These are phyloP conservation scores for Candida maltosa DNA, from an alignment of 805 yeast species.

Conservation along the genomic window DNA sequence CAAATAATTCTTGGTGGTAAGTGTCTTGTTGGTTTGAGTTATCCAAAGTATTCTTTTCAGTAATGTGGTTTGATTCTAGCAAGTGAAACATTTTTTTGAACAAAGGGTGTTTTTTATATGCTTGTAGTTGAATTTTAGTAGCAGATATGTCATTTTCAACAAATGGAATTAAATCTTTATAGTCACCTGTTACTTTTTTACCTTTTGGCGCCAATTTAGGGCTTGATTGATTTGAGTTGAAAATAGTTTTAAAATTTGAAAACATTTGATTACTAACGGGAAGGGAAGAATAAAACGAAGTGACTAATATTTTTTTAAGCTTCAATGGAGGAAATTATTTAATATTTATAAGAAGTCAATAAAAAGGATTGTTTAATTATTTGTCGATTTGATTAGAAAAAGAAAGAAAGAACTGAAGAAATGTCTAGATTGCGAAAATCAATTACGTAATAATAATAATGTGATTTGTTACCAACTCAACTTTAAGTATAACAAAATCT, in stretches of 20 bases:
- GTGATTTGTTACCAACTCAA: too few species aligned
- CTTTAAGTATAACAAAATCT: too few species aligned
- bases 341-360: too few species aligned
- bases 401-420: too few species aligned
- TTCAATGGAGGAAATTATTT: too few species aligned
- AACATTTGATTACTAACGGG: too few species aligned
- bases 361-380: too few species aligned
- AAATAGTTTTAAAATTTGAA: constrained; percentile 1
- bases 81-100: constrained; percentile 20
- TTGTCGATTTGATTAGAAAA: too few species aligned
- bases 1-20: constrained; percentile 16
- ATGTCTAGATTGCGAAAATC: too few species aligned
- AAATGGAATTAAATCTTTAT: constrained; percentile 16
- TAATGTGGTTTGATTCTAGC: constrained; percentile 17
- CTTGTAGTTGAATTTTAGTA: constrained; percentile 18
- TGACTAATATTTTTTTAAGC: too few species aligned
- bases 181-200: constrained; percentile 13
- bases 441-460: too few species aligned
- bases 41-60: constrained; percentile 13
- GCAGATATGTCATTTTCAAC: constrained; percentile 20
- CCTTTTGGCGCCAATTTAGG: constrained; percentile 6
- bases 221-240: constrained; percentile 1
- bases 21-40: constrained; percentile 11
- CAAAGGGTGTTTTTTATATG: constrained; percentile 18
- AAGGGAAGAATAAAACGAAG: too few species aligned